phyloP scores from a whole-genome alignment of 1,284 basidiomycete genomes.

The Omphalotus olearius region DNA sequence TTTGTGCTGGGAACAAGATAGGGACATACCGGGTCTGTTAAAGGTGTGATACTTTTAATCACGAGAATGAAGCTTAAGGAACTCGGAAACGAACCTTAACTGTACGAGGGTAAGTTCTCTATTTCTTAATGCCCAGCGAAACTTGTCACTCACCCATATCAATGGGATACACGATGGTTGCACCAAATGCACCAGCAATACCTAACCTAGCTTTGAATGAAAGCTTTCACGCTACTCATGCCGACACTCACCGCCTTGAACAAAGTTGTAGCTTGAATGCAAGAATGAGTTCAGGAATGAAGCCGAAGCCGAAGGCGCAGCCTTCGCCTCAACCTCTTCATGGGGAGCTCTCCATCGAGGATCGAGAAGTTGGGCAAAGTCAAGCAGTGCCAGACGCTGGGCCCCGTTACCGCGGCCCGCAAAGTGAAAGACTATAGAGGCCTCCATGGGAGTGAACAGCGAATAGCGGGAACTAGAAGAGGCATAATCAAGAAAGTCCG shows the following conservation, averaged over 20 bases:
- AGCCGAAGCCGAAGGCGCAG: slow-evolving; percentile 27
- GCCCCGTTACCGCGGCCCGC: slow-evolving; percentile 71
- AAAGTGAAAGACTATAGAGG: slow-evolving; percentile 94
- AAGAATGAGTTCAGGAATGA: slow-evolving; percentile 50
- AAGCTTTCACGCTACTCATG: slow-evolving; percentile 1
- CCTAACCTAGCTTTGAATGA: slow-evolving; percentile 32
- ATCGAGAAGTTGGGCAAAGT: slow-evolving; percentile 89
- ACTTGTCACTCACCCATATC: slow-evolving; percentile 70
- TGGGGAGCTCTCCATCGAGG: slow-evolving; percentile 77
- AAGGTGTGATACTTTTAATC: background rate
- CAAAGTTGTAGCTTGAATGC: slow-evolving; percentile 82
- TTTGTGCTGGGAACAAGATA: too few relatives aligned
- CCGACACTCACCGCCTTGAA: slow-evolving; percentile 68
- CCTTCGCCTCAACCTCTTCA: slow-evolving; percentile 31
- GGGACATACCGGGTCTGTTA: slow-evolving; percentile 57
- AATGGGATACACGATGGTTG: slow-evolving; percentile 92
- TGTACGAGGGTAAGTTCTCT: slow-evolving; percentile 23
- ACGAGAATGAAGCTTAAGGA: too few relatives aligned
- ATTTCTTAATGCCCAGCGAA: background rate
- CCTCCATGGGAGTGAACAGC: slow-evolving; percentile 94
- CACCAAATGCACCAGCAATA: slow-evolving; percentile 89
- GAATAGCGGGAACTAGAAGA: slow-evolving; percentile 81
- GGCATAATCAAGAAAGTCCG: slow-evolving; percentile 76
- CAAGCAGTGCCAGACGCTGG: slow-evolving; percentile 74
- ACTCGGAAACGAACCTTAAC: slow-evolving; percentile 56